These are phyloP conservation scores for Gymnopilus dilepis DNA, from an alignment of 768 basidiomycete species.

Conservation along the genomic window DNA sequence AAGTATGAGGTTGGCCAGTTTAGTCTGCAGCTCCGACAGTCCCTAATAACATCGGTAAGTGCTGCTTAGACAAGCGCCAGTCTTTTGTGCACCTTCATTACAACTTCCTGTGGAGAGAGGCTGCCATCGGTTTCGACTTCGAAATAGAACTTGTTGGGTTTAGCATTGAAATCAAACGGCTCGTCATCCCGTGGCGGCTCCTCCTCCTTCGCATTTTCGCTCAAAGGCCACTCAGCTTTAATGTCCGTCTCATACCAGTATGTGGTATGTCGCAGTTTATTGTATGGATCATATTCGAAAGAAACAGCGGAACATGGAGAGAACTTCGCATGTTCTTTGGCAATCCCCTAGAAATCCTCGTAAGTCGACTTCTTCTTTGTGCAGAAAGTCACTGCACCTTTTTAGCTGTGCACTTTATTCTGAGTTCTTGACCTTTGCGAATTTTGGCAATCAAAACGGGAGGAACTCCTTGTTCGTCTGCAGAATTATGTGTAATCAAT, in stretches of 20 bases:
- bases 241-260: slow-evolving; percentile 91
- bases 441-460: slow-evolving; percentile 92
- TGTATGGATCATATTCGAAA: slow-evolving; percentile 98
- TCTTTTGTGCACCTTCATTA: slow-evolving; percentile 66
- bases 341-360: slow-evolving; percentile 72
- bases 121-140: slow-evolving; percentile 96
- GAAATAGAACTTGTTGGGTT: slow-evolving; percentile 91
- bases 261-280: slow-evolving; percentile 93
- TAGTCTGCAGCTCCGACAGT: slow-evolving; percentile 77
- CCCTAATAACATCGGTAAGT: slow-evolving; percentile 51
- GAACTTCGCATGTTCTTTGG: slow-evolving; percentile 99
- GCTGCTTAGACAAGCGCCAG: background rate
- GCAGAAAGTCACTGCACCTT: slow-evolving; percentile 61
- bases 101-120: slow-evolving; percentile 85
- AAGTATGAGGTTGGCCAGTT: slow-evolving; percentile 79
- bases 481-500: slow-evolving; percentile 14
- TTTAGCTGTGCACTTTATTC: slow-evolving; percentile 85
- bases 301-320: slow-evolving; percentile 94
- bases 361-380: background rate
- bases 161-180: slow-evolving; percentile 86
- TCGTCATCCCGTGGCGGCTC: slow-evolving; percentile 81
- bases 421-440: slow-evolving; percentile 92
- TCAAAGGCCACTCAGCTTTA: slow-evolving; percentile 89
- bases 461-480: slow-evolving; percentile 63
- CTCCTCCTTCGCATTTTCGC: slow-evolving; percentile 85